phyloP scores from a whole-genome alignment of 345 rosid genomes.

The Rhodamnia argentea region DNA sequence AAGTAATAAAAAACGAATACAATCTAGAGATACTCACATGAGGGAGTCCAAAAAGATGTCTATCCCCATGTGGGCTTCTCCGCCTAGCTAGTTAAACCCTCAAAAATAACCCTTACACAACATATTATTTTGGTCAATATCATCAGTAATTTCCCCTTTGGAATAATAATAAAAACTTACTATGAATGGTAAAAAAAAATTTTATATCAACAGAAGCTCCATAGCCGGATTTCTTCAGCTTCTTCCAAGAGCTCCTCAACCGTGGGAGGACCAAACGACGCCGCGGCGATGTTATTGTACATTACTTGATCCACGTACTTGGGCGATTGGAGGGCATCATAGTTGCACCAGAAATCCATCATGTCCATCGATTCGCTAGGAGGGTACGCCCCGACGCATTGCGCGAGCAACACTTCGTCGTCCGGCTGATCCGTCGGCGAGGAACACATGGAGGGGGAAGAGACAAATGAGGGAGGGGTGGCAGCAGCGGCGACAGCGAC shows the following conservation, averaged over 20 bases:
- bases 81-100: neutral
- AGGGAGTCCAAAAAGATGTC: neutral
- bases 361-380: slow-evolving; percentile 3
- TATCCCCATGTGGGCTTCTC: slow-evolving; percentile 3
- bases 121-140: neutral
- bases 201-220: slow-evolving; percentile 58
- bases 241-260: slow-evolving; percentile 55
- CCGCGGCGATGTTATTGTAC: slow-evolving; percentile 21
- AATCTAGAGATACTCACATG: neutral
- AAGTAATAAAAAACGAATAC: neutral
- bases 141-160: neutral
- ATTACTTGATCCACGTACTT: slow-evolving; percentile 43
- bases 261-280: slow-evolving; percentile 19
- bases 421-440: slow-evolving; percentile 26
- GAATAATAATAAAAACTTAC: neutral
- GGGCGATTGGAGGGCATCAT: slow-evolving; percentile 39
- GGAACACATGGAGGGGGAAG: slow-evolving; percentile 26
- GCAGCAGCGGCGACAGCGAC: neutral
- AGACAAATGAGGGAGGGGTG: slow-evolving; percentile 7
- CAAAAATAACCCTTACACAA: neutral
- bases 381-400: neutral
- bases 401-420: slow-evolving; percentile 13
- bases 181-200: neutral
- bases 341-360: slow-evolving; percentile 39
- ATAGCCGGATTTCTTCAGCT: slow-evolving; percentile 53